Conservation (phyloP, 2,329 filamentous ascomycete species). For the Nigrospora oryzae region DNA sequence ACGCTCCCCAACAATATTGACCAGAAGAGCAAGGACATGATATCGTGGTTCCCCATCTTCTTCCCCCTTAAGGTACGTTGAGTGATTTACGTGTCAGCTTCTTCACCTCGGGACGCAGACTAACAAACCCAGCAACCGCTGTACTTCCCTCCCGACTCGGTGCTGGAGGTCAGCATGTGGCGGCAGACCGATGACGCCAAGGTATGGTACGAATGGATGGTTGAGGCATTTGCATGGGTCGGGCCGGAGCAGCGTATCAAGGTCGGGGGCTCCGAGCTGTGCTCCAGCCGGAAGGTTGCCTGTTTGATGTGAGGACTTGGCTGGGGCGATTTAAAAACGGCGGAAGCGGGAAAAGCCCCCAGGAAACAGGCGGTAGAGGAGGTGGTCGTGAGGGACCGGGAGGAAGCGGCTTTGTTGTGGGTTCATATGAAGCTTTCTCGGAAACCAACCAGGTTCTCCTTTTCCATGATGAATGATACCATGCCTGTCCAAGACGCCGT, state of each 20-base stretch:
- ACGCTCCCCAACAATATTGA: conserved; percentile 91
- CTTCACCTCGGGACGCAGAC: background rate
- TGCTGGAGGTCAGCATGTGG: conserved; percentile 91
- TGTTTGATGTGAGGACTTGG: conserved; percentile 52
- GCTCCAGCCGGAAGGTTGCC: conserved; percentile 60
- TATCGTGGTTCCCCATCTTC: conserved; percentile 98
- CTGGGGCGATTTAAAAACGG: too few relatives aligned
- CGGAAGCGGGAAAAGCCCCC: too few relatives aligned
- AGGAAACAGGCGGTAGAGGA: too few relatives aligned
- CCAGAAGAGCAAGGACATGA: conserved; percentile 92
- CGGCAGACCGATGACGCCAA: conserved; percentile 88
- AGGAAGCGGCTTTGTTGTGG: too few relatives aligned
- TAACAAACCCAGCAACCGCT: conserved; percentile 58
- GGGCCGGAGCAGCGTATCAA: conserved; percentile 54
- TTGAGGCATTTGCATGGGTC: conserved; percentile 70
- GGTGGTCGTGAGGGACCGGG: too few relatives aligned
- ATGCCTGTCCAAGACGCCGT: too few relatives aligned
- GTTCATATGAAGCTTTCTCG: too few relatives aligned
- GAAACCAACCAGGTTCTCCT: too few relatives aligned
- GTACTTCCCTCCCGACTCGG: conserved; percentile 73
- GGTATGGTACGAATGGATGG: conserved; percentile 98
- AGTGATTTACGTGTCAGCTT: background rate
- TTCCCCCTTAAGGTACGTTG: conserved; percentile 80
- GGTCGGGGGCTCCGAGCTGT: conserved; percentile 57
- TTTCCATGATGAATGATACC: too few relatives aligned